Evolutionary conservation across 1,139 yeast genomes (phyloP).

Genomic region (Groenewaldozyma sp.): DNA sequence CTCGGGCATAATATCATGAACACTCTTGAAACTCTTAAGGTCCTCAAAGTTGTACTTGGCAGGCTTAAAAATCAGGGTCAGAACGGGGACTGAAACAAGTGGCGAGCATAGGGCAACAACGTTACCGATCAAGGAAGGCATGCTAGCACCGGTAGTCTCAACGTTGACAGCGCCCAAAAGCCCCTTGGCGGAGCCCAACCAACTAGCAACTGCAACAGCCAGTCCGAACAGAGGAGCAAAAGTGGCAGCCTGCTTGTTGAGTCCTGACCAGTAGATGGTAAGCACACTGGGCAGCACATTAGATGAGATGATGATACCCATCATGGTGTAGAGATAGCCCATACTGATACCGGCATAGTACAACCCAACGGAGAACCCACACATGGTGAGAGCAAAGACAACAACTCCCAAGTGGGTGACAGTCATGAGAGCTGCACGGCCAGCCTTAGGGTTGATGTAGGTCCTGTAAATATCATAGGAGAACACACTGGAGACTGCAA

Average conservation of each 20-base stretch:
- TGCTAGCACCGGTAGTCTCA: conserved; percentile 60
- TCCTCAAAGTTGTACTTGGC: conserved; percentile 64
- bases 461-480: conserved; percentile 79
- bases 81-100: conserved; percentile 52
- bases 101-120: conserved; percentile 75
- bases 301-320: conserved; percentile 81
- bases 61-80: conserved; percentile 49
- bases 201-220: conserved; percentile 36
- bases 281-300: conserved; percentile 74
- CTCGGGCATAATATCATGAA: conserved; percentile 14
- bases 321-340: conserved; percentile 60
- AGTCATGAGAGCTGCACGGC: conserved; percentile 58
- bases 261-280: conserved; percentile 60
- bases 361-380: conserved; percentile 74
- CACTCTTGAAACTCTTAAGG: conserved; percentile 36
- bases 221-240: conserved; percentile 43
- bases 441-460: conserved; percentile 68
- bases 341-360: conserved; percentile 74
- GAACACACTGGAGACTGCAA: conserved; percentile 76
- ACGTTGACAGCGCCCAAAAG: conserved; percentile 39
- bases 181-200: conserved; percentile 39
- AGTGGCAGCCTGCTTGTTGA: conserved; percentile 41
- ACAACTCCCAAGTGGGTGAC: conserved; percentile 61
- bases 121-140: conserved; percentile 82
- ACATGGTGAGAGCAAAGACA: conserved; percentile 60